Evolutionary conservation across 139 green algal species (phyloP).

Genomic region (Edaphochlamys debaryana): DNA sequence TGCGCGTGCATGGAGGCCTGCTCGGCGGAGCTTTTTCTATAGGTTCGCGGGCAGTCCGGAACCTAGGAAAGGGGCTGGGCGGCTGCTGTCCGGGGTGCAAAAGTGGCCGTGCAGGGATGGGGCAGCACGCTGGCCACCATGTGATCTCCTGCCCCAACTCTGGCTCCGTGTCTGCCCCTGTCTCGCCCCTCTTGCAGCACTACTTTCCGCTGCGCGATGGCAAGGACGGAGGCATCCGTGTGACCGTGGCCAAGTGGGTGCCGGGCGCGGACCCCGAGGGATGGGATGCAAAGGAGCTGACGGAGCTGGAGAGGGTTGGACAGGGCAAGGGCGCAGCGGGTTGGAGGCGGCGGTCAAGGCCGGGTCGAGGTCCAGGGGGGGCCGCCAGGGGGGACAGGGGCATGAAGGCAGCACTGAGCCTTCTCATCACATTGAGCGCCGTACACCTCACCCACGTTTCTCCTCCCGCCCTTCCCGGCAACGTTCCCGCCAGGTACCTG

Average conservation of each 20-base stretch:
- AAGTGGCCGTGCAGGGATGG: not conserved
- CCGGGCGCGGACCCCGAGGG: too few relatives aligned
- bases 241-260: slow-evolving; percentile 74
- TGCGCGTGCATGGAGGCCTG: not conserved
- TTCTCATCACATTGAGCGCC: too few relatives aligned
- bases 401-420: not conserved
- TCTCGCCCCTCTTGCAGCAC: slow-evolving; percentile 55
- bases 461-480: not conserved
- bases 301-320: too few relatives aligned
- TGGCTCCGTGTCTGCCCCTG: too few relatives aligned
- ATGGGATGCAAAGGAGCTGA: too few relatives aligned
- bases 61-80: not conserved
- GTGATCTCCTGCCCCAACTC: not conserved
- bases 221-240: slow-evolving; percentile 69
- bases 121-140: too few relatives aligned
- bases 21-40: not conserved
- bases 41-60: not conserved
- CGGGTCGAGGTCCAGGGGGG: too few relatives aligned
- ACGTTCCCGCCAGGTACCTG: not conserved
- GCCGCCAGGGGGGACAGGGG: not conserved
- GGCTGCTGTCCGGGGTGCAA: not conserved
- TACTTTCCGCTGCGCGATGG: slow-evolving; percentile 69
- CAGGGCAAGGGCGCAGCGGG: too few relatives aligned
- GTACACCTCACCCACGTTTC: not conserved
- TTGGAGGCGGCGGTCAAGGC: too few relatives aligned